Conservation (phyloP, 73 alveolate species). For the Symbiodinium pilosum region DNA sequence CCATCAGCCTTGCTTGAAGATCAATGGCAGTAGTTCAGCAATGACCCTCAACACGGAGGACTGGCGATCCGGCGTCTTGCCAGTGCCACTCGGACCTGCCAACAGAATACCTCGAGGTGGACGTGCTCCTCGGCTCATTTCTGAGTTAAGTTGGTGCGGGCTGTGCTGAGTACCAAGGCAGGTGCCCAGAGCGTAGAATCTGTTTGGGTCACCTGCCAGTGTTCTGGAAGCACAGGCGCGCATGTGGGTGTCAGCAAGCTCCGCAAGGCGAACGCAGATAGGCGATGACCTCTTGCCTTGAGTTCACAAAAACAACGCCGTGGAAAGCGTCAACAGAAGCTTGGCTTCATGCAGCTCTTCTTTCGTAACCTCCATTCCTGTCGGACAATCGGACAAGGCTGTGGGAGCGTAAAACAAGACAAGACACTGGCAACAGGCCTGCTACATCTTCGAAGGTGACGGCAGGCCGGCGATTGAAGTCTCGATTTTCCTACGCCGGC, state of each 20-base stretch:
- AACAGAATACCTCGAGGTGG: conserved; percentile 85
- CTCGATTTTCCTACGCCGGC: conserved; percentile 17
- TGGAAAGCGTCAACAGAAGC: neutral
- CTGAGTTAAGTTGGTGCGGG: neutral
- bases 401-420: neutral
- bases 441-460: conserved; percentile 83
- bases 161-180: neutral
- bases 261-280: conserved; percentile 45
- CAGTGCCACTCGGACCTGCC: conserved; percentile 86
- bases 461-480: conserved; percentile 47
- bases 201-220: conserved; percentile 32
- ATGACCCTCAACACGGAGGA: neutral
- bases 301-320: neutral
- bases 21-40: neutral
- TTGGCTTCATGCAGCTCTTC: conserved; percentile 42
- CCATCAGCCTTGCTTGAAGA: conserved; percentile 27
- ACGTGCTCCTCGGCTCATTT: conserved; percentile 36
- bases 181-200: conserved; percentile 24
- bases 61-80: conserved; percentile 25
- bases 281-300: conserved; percentile 69
- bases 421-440: neutral
- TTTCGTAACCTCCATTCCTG: conserved; percentile 50
- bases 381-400: neutral
- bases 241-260: neutral
- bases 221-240: neutral